Percentiles rank a stretch among this genome's conserved stretches.
These are phyloP conservation scores for Syncephalastrum contaminatum DNA, from an alignment of 371 early-diverging fungal genomes.

Conservation along the genomic window DNA sequence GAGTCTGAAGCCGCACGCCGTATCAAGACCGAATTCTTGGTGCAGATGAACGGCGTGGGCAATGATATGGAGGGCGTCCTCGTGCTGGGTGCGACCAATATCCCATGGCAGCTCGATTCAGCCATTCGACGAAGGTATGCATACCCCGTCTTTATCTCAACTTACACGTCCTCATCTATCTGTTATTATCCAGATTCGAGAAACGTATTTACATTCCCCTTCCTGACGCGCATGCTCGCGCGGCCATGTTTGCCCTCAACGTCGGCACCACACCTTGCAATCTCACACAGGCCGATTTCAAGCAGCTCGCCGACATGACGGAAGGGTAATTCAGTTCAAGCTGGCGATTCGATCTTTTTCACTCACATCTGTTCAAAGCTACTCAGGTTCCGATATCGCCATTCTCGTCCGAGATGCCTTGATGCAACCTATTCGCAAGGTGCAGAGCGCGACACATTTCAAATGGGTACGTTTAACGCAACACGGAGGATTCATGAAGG, in stretches of 20 bases:
- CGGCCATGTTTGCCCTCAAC: constrained; percentile 88
- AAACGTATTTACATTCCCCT: constrained; percentile 96
- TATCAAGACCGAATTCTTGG: constrained; percentile 92
- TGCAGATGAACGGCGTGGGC: constrained; percentile 98
- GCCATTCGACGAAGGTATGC: constrained; percentile 88
- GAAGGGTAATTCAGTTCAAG: constrained; percentile 63
- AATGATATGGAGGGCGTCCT: constrained; percentile 92
- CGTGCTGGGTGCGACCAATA: constrained; percentile 96
- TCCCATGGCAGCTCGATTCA: constrained; percentile 94
- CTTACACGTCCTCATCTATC: background rate
- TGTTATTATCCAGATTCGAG: constrained; percentile 72
- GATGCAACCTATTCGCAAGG: constrained; percentile 96
- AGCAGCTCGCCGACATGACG: constrained; percentile 74
- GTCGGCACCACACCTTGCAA: constrained; percentile 87
- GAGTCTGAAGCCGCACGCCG: constrained; percentile 94
- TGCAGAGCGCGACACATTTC: constrained; percentile 96
- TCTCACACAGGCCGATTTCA: constrained; percentile 70
- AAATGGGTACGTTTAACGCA: constrained; percentile 60
- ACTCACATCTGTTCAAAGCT: constrained; percentile 37
- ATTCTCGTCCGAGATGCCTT: constrained; percentile 93
- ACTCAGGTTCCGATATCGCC: constrained; percentile 94
- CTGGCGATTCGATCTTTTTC: background rate
- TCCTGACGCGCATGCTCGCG: constrained; percentile 88
- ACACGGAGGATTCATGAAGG: too few relatives aligned
- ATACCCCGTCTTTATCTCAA: too few relatives aligned